Conservation (phyloP, 129 eudicot species). For the Calendula officinalis region DNA sequence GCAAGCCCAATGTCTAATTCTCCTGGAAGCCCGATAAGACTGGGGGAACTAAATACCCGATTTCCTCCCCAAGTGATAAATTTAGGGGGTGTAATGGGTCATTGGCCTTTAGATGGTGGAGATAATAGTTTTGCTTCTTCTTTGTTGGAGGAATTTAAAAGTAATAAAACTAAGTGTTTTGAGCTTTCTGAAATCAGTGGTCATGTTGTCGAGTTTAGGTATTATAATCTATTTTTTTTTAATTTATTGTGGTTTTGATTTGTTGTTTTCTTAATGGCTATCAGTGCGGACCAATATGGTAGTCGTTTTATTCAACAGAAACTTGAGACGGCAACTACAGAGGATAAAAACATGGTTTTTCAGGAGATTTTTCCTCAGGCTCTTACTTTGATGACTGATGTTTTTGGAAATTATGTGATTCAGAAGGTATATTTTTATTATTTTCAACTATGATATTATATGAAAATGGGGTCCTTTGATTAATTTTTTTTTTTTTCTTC, state of each 20-base stretch:
- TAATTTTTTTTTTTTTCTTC: neutral
- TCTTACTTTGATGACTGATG: slow-evolving; percentile 90
- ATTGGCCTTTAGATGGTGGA: slow-evolving; percentile 75
- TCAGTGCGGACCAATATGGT: slow-evolving; percentile 91
- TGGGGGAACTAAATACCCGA: slow-evolving; percentile 63
- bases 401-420: slow-evolving; percentile 86
- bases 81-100: slow-evolving; percentile 64
- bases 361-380: slow-evolving; percentile 85
- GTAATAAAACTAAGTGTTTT: slow-evolving; percentile 79
- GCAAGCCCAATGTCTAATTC: slow-evolving; percentile 76
- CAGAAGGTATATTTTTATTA: slow-evolving; percentile 60
- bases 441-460: neutral
- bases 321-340: slow-evolving; percentile 82
- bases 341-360: slow-evolving; percentile 83
- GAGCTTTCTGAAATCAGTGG: slow-evolving; percentile 86
- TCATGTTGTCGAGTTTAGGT: slow-evolving; percentile 98
- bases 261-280: slow-evolving; percentile 11
- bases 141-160: slow-evolving; percentile 88
- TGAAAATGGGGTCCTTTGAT: neutral
- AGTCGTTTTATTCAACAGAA: slow-evolving; percentile 94
- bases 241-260: neutral
- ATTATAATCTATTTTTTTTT: neutral
- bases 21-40: slow-evolving; percentile 89
- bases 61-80: slow-evolving; percentile 70
- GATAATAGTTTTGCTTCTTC: slow-evolving; percentile 63